These are phyloP conservation scores for Mycosarcoma mackinlayi DNA, from an alignment of 1,284 basidiomycete genomes.

Conservation along the genomic window DNA sequence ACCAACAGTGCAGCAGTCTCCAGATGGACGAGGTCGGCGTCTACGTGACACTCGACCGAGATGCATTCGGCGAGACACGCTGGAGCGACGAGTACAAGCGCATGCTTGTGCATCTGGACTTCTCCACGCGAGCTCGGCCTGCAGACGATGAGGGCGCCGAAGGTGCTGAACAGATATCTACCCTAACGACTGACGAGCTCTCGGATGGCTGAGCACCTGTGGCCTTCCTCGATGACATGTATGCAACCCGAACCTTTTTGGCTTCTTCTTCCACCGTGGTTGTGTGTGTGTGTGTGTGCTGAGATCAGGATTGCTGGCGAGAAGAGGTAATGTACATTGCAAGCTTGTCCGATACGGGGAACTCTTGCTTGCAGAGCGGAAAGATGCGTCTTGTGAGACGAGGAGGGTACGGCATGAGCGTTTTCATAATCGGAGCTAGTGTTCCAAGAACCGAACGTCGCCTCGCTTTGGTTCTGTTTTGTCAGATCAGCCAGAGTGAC, in stretches of 20 bases:
- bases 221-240: neutral
- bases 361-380: neutral
- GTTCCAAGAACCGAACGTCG: constrained; percentile 60
- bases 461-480: constrained; percentile 58
- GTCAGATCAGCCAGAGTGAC: neutral
- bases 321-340: constrained; percentile 20
- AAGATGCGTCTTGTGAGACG: constrained; percentile 4
- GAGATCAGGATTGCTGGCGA: neutral
- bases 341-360: too few species aligned
- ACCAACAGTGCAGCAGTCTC: constrained; percentile 33
- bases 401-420: too few species aligned
- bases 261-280: neutral
- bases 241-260: too few species aligned
- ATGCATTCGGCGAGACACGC: constrained; percentile 1
- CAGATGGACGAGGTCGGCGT: constrained; percentile 43
- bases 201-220: neutral
- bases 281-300: constrained; percentile 1
- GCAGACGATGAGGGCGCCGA: neutral
- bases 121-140: constrained; percentile 12
- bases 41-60: constrained; percentile 17
- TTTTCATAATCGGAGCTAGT: too few species aligned
- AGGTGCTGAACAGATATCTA: neutral
- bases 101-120: constrained; percentile 24
- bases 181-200: neutral
- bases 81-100: constrained; percentile 4